Base-by-base conservation (phyloP, 768 basidiomycete species). In the Solioccasus polychromus region DNA sequence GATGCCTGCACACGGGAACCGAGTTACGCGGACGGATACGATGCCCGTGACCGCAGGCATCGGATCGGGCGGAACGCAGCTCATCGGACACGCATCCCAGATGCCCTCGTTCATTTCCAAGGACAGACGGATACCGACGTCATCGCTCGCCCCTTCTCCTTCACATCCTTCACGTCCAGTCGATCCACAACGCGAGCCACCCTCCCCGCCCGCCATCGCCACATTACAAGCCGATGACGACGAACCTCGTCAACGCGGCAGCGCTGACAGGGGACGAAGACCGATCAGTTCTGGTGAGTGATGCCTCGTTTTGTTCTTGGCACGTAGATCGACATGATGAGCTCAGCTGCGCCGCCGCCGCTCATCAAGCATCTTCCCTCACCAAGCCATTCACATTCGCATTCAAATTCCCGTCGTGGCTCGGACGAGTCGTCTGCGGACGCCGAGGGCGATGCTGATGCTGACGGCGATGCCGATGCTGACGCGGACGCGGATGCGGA, bases 401-500 rank as follows among this genome's bases (percentile, higher is more conserved):
- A 60, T 19, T 45, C 54, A 14, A 45, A 59, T 37, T 61, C 59
- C 3, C 60, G 60, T 2, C 60, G 60, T 42, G 57, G 48, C 23
- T 62, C 60, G 8, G 60, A 57, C 38, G 60, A 60, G 35, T 59
- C 60, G 14, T 64, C 53, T 1, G 61, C 62, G 9, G 60, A 62
- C 24, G 62, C 62, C 25, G 62, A 61, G 25, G 59, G 60, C 42
- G 64, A 67, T 44, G 58, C 59, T 3, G 72, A 72, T 43, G 70
- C 61, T 2, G 74, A 75, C 11, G 69, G 50, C 8, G 73, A 73
- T 25, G 66, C 63, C 1, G 65, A 54, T 9, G 66, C 62, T 3
- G 64, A 52, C 5, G 66, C 57, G 4, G 68, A 60, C 17, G 68
- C 74, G 0, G 76, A 78, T 11, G 67, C 66, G 36, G 76, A 78